These are phyloP conservation scores for Tephrocybe sp. DNA, from an alignment of 768 basidiomycete species.

Conservation along the genomic window DNA sequence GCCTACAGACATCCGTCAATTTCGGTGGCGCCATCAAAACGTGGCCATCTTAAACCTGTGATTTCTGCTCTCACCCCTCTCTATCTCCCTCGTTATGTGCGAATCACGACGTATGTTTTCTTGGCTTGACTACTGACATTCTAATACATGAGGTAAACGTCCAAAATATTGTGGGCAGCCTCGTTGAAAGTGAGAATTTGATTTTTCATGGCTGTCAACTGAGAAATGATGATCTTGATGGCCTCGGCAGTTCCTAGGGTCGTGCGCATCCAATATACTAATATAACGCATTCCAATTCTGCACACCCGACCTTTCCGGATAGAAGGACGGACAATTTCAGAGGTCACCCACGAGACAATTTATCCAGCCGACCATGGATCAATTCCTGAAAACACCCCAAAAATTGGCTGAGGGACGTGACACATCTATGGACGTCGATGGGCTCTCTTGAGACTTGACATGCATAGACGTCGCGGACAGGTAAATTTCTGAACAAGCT, in stretches of 20 bases:
- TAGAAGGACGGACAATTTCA: not conserved
- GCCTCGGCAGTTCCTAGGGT: not conserved
- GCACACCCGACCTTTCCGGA: slow-evolving; percentile 6
- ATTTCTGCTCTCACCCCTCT: not conserved
- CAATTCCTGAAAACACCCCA: not conserved
- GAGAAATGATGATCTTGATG: not conserved
- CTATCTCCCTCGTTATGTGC: slow-evolving; percentile 1
- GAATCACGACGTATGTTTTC: not conserved
- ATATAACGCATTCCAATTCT: not conserved
- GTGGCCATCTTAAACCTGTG: not conserved
- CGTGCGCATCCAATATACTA: not conserved
- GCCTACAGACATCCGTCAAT: not conserved
- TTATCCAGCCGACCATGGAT: slow-evolving; percentile 2
- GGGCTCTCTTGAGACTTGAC: not conserved
- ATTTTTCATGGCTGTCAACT: too few relatives aligned
- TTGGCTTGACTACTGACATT: not conserved
- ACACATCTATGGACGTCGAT: not conserved
- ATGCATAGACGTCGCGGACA: not conserved
- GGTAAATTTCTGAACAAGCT: not conserved
- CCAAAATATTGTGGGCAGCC: not conserved
- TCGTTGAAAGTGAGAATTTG: too few relatives aligned
- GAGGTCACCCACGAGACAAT: not conserved
- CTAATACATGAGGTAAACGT: not conserved
- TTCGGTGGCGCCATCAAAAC: slow-evolving; percentile 1
- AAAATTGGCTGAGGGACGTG: not conserved